Conservation (phyloP, 208 protist genomes). For the Acanthamoeba castellanii region DNA sequence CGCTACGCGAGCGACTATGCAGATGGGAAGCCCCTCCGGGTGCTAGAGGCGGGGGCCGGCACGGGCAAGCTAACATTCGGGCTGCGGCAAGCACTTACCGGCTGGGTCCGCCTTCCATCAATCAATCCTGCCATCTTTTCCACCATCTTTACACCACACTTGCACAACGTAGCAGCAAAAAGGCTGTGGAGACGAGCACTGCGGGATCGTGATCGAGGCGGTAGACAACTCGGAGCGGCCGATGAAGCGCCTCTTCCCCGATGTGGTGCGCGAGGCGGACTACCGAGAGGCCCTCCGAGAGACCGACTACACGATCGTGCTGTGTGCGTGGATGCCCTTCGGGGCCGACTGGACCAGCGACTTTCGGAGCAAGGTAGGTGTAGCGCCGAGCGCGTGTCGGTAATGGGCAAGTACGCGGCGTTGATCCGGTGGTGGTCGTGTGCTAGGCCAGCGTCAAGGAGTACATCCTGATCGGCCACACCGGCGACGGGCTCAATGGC, state of each 20-base stretch:
- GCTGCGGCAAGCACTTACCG: background rate
- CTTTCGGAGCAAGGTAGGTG: constrained; percentile 3
- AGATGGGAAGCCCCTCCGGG: background rate
- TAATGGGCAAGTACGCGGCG: background rate
- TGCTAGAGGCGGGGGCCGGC: background rate
- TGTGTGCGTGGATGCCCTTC: constrained; percentile 57
- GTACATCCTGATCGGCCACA: constrained; percentile 27
- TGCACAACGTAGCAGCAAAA: no score
- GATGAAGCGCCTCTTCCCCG: constrained; percentile 30
- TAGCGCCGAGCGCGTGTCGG: background rate
- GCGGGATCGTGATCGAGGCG: background rate
- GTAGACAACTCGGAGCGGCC: constrained; percentile 31
- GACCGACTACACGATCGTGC: background rate
- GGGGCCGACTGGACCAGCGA: constrained; percentile 26
- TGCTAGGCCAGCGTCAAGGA: background rate
- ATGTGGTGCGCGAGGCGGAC: constrained; percentile 14
- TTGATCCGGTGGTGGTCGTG: background rate
- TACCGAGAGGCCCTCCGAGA: background rate
- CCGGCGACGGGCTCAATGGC: background rate
- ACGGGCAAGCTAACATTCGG: constrained; percentile 1
- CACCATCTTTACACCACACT: no score
- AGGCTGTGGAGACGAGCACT: no score
- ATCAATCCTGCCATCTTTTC: background rate
- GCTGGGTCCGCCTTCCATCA: background rate
- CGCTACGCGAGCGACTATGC: background rate